phyloP scores from a whole-genome alignment of 352 stramenopile species.

The Phytopythium mirpurense region DNA sequence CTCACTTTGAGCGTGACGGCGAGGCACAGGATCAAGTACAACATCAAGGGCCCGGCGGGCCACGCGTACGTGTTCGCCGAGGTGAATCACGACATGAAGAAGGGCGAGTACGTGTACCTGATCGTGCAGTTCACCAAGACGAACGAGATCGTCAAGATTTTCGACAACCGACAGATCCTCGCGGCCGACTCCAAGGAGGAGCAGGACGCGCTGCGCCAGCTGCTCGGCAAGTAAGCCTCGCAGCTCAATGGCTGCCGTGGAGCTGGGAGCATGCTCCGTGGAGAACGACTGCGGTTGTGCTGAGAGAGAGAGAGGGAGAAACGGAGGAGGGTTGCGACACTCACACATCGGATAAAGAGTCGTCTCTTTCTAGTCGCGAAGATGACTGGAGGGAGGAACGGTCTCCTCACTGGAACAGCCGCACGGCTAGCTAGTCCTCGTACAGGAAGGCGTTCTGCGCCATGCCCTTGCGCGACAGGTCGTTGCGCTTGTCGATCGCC shows the following conservation, averaged over 20 bases:
- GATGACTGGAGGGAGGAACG: too few species aligned
- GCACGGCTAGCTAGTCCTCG: conserved; percentile 35
- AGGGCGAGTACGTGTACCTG: conserved; percentile 94
- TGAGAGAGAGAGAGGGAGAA: too few species aligned
- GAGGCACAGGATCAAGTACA: conserved; percentile 86
- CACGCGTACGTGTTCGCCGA: conserved; percentile 92
- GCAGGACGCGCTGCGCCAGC: conserved; percentile 66
- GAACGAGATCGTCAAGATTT: conserved; percentile 85
- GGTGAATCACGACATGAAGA: conserved; percentile 90
- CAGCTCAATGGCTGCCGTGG: too few species aligned
- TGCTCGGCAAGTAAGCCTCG: conserved; percentile 64
- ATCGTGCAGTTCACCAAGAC: conserved; percentile 93
- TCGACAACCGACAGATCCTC: conserved; percentile 91
- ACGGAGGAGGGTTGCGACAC: too few species aligned
- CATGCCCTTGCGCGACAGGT: conserved; percentile 45
- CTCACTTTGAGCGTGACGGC: not conserved
- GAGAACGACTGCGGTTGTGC: too few species aligned
- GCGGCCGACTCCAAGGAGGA: conserved; percentile 68
- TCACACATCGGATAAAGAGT: not conserved
- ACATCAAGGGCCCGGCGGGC: conserved; percentile 90
- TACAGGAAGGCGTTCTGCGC: conserved; percentile 66
- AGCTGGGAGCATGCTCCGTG: too few species aligned
- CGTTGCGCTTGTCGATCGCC: conserved; percentile 48
- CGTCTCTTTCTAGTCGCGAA: not conserved
- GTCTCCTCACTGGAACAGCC: too few species aligned